These are phyloP conservation scores for Tarenaya hassleriana DNA, from an alignment of 345 rosid genomes.

Conservation along the genomic window DNA sequence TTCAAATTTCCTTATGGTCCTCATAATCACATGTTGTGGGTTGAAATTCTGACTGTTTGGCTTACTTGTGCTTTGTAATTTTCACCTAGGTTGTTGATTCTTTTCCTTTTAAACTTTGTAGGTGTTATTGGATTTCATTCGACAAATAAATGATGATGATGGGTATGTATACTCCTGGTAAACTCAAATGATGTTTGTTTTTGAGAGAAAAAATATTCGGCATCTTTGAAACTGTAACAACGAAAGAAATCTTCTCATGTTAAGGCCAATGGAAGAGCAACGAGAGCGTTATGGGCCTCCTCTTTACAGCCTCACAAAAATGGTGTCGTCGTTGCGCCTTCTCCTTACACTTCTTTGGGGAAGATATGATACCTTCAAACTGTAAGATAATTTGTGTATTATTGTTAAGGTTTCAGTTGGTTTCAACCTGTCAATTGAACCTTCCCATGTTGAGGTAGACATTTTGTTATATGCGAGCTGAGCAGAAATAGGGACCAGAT, in stretches of 20 bases:
- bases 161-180: slow-evolving; percentile 50
- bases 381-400: slow-evolving; percentile 46
- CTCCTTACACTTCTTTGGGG: slow-evolving; percentile 57
- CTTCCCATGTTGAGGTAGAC: slow-evolving; percentile 11
- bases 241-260: slow-evolving; percentile 20
- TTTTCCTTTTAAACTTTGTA: slow-evolving; percentile 28
- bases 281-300: slow-evolving; percentile 93
- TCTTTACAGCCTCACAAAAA: slow-evolving; percentile 69
- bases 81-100: slow-evolving; percentile 11
- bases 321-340: slow-evolving; percentile 57
- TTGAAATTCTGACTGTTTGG: slow-evolving; percentile 4
- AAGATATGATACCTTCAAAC: slow-evolving; percentile 52
- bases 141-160: slow-evolving; percentile 87
- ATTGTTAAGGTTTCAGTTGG: slow-evolving; percentile 6
- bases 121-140: slow-evolving; percentile 93
- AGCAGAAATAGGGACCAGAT: slow-evolving; percentile 51
- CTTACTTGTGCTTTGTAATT: slow-evolving; percentile 12
- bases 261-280: slow-evolving; percentile 99
- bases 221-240: slow-evolving; percentile 10
- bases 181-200: slow-evolving; percentile 5
- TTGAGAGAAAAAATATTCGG: slow-evolving; percentile 12
- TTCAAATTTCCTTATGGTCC: neutral
- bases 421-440: slow-evolving; percentile 9
- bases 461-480: slow-evolving; percentile 22
- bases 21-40: neutral